These are phyloP conservation scores for Cenchrus fungigraminus DNA, from an alignment of 176 grass and related monocot genomes.

Conservation along the genomic window DNA sequence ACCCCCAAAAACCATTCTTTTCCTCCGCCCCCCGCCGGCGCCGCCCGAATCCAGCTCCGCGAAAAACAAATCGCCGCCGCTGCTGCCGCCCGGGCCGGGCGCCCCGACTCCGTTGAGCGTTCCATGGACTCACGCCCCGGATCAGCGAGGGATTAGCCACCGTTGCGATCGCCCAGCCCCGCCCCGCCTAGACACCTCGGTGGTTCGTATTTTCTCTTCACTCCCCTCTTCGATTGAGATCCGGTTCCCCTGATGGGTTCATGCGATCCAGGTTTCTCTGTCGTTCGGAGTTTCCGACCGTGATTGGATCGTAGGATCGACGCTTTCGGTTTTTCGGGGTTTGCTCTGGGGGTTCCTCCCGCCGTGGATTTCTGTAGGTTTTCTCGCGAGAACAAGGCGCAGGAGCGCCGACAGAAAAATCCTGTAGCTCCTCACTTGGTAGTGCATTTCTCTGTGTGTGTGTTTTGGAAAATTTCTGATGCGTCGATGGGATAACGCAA, in stretches of 20 bases:
- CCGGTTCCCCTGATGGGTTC: neutral
- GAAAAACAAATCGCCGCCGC: neutral
- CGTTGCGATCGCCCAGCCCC: neutral
- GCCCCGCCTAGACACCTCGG: neutral
- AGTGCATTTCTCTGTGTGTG: neutral
- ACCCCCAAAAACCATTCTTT: conserved; percentile 9
- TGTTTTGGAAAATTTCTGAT: neutral
- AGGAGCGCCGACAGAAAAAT: neutral
- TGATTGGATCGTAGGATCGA: neutral
- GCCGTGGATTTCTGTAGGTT: neutral
- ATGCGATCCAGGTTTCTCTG: neutral
- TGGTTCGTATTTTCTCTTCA: neutral
- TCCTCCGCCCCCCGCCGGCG: conserved; percentile 17
- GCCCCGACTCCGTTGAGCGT: neutral
- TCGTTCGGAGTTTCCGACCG: neutral
- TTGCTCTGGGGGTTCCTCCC: neutral
- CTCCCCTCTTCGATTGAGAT: neutral
- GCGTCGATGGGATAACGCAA: neutral
- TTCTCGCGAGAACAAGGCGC: neutral
- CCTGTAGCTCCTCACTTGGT: neutral
- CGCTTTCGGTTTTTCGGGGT: neutral
- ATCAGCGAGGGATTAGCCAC: neutral
- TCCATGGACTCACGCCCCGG: conserved; percentile 20
- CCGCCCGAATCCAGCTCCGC: neutral
- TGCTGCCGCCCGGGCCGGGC: neutral